Evolutionary conservation across 176 grass and related monocot species (phyloP).

Genomic region (Cenchrus americanus): DNA sequence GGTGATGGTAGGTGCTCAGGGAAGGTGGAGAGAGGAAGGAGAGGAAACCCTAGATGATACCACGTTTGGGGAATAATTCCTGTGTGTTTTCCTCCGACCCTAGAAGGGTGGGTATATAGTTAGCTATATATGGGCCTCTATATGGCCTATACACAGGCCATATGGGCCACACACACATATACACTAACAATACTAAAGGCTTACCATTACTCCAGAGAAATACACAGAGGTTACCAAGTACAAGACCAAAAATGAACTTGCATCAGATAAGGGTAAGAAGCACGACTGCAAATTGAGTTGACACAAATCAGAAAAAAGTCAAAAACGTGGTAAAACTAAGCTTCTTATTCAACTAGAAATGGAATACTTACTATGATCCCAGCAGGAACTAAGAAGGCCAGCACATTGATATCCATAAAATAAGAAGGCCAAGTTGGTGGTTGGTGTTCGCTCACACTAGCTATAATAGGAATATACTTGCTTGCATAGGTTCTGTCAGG

Average conservation of each 20-base stretch:
- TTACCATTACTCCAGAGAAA: constrained; percentile 99
- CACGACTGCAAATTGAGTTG: constrained; percentile 70
- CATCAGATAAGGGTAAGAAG: constrained; percentile 99
- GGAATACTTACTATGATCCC: constrained; percentile 87
- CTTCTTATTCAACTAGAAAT: constrained; percentile 9
- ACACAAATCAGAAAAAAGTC: not conserved
- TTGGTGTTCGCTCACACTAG: constrained; percentile 99
- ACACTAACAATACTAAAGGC: constrained; percentile 10
- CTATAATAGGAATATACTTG: constrained; percentile 99
- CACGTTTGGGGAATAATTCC: no score
- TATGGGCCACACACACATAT: no score
- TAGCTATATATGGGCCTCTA: no score
- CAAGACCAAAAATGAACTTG: constrained; percentile 91
- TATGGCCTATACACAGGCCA: no score
- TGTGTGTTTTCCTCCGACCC: no score
- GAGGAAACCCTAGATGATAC: no score
- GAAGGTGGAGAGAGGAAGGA: no score
- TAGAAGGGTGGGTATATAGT: no score
- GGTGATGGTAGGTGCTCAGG: no score
- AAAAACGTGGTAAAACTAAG: constrained; percentile 23
- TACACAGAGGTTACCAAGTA: constrained; percentile 97
- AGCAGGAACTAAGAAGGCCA: constrained; percentile 95
- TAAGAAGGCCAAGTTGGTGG: constrained; percentile 99
- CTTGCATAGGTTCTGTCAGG: constrained; percentile 94
- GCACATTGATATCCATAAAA: constrained; percentile 99